Evolutionary conservation across 306 rosid genomes (phyloP).

Genomic region (Senna tora): DNA sequence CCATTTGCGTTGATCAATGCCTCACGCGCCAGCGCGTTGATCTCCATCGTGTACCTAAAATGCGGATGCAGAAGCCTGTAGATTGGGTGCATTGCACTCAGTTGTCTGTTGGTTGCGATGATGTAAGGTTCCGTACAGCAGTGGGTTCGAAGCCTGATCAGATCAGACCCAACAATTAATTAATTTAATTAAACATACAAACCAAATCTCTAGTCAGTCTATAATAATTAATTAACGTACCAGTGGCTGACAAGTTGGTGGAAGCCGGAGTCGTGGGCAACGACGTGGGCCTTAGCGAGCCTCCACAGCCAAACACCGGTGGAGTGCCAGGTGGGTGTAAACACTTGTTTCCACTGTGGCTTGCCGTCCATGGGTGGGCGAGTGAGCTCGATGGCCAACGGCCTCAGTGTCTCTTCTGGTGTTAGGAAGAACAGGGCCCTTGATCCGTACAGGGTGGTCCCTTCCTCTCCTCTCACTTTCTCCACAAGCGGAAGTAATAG

Average conservation of each 20-base stretch:
- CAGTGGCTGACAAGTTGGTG: conserved; percentile 92
- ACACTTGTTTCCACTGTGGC: conserved; percentile 73
- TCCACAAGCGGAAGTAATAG: conserved; percentile 65
- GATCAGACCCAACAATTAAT: too few relatives aligned
- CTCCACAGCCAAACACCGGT: conserved; percentile 90
- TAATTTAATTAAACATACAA: not conserved
- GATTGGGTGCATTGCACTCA: conserved; percentile 86
- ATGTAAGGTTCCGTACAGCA: conserved; percentile 78
- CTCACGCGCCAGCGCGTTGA: conserved; percentile 79
- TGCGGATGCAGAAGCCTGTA: conserved; percentile 79
- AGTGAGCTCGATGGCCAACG: conserved; percentile 73
- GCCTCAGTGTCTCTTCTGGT: conserved; percentile 51
- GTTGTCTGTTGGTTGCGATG: conserved; percentile 77
- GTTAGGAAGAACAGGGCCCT: conserved; percentile 73
- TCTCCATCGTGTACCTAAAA: conserved; percentile 90
- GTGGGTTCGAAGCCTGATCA: conserved; percentile 79
- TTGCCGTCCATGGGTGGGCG: conserved; percentile 71
- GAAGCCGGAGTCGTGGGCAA: conserved; percentile 81
- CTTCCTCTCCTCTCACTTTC: conserved; percentile 59
- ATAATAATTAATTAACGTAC: too few relatives aligned
- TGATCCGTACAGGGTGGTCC: conserved; percentile 81
- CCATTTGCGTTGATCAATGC: conserved; percentile 67
- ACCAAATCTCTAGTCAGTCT: too few relatives aligned
- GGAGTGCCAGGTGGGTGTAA: conserved; percentile 59
- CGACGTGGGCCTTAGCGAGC: conserved; percentile 81